phyloP scores from a whole-genome alignment of 2,329 filamentous ascomycete genomes.

The Cordyceps militaris region DNA sequence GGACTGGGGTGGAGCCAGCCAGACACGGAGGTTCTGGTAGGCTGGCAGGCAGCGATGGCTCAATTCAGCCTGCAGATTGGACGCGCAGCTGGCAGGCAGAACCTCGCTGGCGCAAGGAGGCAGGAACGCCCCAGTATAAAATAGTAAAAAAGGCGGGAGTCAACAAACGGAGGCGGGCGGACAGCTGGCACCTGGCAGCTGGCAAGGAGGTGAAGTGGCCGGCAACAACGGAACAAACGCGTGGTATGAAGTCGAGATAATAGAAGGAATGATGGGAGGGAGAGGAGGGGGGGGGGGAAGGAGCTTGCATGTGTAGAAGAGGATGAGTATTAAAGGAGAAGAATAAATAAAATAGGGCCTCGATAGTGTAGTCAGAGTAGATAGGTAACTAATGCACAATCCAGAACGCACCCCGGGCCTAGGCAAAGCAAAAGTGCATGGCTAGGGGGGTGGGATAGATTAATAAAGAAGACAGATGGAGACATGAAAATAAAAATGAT shows the following conservation, averaged over 20 bases:
- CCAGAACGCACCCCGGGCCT: background rate
- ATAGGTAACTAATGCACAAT: constrained; percentile 7
- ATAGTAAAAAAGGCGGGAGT: background rate
- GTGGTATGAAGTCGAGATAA: background rate
- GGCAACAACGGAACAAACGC: background rate
- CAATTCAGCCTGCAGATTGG: background rate
- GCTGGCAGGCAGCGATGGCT: background rate
- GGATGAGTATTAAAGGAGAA: constrained; percentile 2
- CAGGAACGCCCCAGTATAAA: background rate
- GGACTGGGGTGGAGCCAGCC: background rate
- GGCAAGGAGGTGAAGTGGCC: background rate
- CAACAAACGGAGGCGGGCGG: constrained; percentile 1
- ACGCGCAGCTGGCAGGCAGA: background rate
- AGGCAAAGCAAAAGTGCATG: background rate
- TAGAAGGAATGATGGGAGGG: background rate
- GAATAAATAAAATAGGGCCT: constrained; percentile 1
- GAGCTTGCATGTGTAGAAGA: background rate
- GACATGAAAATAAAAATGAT: background rate
- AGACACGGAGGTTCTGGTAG: background rate
- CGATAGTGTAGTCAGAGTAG: background rate
- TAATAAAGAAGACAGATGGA: background rate
- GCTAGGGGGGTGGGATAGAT: background rate
- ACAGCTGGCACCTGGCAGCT: background rate
- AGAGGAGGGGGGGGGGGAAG: background rate
- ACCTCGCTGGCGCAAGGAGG: background rate